Conservation (phyloP, 305 asterid genomes). For the Lippia alba region DNA sequence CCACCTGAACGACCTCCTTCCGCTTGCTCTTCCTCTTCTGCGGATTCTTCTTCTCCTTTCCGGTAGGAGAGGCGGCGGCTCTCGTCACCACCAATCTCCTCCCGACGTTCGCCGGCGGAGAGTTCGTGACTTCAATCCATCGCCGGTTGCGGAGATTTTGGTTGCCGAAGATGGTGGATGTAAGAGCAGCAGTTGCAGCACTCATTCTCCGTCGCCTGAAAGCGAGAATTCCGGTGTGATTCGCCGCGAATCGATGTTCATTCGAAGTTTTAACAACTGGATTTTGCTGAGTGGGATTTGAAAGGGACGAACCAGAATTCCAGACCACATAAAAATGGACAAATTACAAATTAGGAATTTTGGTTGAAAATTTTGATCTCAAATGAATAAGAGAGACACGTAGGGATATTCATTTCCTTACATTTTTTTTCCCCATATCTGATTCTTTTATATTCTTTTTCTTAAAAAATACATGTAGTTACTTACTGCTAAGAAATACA, state of each 20-base stretch:
- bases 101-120: constrained; percentile 36
- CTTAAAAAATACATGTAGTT: too few relatives aligned
- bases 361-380: constrained; percentile 33
- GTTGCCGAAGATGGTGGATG: constrained; percentile 56
- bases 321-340: constrained; percentile 50
- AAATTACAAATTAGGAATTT: constrained; percentile 28
- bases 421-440: constrained; percentile 26
- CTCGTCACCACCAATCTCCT: constrained; percentile 37
- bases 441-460: background rate
- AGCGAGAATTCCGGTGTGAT: background rate
- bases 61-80: constrained; percentile 56
- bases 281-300: constrained; percentile 41
- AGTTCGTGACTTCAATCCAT: constrained; percentile 44
- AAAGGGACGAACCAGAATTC: constrained; percentile 40
- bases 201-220: constrained; percentile 33
- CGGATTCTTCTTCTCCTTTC: constrained; percentile 47
- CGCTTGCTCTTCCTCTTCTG: constrained; percentile 48
- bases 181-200: constrained; percentile 56
- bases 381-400: constrained; percentile 38
- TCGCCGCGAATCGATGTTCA: background rate
- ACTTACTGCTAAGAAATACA: too few relatives aligned
- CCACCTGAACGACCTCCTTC: constrained; percentile 41
- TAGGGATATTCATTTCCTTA: constrained; percentile 44
- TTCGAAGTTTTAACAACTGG: constrained; percentile 7
- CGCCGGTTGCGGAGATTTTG: constrained; percentile 45